phyloP scores from a whole-genome alignment of 2,329 filamentous ascomycete genomes.

The Cladosporium halotolerans region DNA sequence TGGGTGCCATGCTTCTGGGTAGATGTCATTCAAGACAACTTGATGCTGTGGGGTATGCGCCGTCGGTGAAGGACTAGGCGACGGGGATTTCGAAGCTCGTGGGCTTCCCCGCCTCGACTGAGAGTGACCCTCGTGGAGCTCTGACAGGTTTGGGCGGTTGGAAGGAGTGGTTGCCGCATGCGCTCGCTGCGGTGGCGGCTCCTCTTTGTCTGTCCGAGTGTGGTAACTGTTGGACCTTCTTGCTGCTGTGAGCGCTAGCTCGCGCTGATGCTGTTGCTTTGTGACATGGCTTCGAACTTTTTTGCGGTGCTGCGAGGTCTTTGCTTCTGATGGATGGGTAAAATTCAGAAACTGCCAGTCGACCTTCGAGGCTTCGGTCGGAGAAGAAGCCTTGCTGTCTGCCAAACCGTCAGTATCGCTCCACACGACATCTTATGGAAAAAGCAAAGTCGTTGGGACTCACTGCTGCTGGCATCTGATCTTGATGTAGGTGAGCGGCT shows the following conservation, averaged over 20 bases:
- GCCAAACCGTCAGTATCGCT: background rate
- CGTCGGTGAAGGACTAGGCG: slow-evolving; percentile 18
- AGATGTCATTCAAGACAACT: slow-evolving; percentile 28
- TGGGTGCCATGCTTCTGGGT: slow-evolving; percentile 34
- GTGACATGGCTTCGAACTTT: slow-evolving; percentile 33
- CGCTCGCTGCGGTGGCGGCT: slow-evolving; percentile 7
- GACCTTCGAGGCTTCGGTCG: slow-evolving; percentile 18
- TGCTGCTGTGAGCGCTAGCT: slow-evolving; percentile 21
- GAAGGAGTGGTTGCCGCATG: slow-evolving; percentile 14
- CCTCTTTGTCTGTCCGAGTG: background rate
- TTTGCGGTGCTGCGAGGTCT: slow-evolving; percentile 24
- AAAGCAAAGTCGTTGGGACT: background rate
- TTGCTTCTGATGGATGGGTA: slow-evolving; percentile 31
- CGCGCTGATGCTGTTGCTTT: slow-evolving; percentile 25
- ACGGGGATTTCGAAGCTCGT: slow-evolving; percentile 15
- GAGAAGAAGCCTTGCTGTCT: slow-evolving; percentile 23
- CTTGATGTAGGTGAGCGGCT: background rate
- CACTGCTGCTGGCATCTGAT: slow-evolving; percentile 9
- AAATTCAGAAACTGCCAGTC: slow-evolving; percentile 32
- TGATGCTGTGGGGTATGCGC: slow-evolving; percentile 15
- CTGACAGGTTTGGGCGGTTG: slow-evolving; percentile 2
- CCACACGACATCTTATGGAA: background rate
- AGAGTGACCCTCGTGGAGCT: background rate
- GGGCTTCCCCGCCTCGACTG: background rate
- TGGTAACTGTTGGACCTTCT: slow-evolving; percentile 13